Percentiles rank a stretch among this genome's conserved stretches.
These are phyloP conservation scores for Dioscorea dumetorum DNA, from an alignment of 106 monocot genomes.

Conservation along the genomic window DNA sequence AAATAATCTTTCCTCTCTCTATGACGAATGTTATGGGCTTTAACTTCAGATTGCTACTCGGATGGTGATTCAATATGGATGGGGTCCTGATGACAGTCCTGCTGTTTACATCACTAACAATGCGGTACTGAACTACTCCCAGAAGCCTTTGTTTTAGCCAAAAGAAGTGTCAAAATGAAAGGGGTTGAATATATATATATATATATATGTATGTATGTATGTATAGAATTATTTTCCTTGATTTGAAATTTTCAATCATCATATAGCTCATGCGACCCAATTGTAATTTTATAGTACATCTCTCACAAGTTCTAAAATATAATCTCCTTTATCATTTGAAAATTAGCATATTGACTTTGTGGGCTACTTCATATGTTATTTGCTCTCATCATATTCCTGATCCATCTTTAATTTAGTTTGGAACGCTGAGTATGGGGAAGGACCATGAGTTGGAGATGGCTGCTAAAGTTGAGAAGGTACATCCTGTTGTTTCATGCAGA, in stretches of 20 bases:
- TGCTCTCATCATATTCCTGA: background rate
- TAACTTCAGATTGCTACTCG: constrained; percentile 74
- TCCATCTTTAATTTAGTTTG: constrained; percentile 31
- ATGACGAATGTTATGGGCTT: background rate
- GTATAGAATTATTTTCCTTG: too few species aligned
- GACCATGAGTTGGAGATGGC: constrained; percentile 69
- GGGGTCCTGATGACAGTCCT: constrained; percentile 93
- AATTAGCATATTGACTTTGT: too few species aligned
- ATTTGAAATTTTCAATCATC: too few species aligned
- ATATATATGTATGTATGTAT: too few species aligned
- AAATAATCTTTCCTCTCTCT: background rate
- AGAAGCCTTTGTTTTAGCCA: background rate
- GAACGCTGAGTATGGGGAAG: constrained; percentile 62
- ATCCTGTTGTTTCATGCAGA: background rate
- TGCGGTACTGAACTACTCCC: constrained; percentile 34
- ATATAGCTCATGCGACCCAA: too few species aligned
- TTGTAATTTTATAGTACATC: too few species aligned
- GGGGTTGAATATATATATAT: too few species aligned
- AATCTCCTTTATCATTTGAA: too few species aligned
- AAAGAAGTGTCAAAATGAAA: too few species aligned
- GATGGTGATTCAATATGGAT: constrained; percentile 94
- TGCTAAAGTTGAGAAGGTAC: constrained; percentile 80
- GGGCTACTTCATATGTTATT: background rate
- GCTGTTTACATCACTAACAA: constrained; percentile 65
- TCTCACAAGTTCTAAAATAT: too few species aligned